Conservation (phyloP, 2,329 filamentous ascomycete species). For the Dichotomopilus funicola region DNA sequence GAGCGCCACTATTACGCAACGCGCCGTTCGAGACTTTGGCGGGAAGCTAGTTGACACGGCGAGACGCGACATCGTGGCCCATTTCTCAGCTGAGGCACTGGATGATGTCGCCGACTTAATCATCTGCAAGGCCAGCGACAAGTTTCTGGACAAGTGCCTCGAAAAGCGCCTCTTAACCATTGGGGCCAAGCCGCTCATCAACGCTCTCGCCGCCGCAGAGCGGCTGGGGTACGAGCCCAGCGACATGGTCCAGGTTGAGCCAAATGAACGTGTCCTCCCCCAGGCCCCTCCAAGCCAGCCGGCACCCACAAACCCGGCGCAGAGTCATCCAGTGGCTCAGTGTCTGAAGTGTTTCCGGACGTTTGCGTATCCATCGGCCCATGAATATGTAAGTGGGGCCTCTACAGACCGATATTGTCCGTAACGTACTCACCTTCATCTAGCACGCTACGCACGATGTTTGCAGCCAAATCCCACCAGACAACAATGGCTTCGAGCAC, state of each 20-base stretch:
- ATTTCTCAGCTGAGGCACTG: conserved; percentile 36
- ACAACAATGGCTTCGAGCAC: conserved; percentile 18
- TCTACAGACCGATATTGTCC: neutral
- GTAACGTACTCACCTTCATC: neutral
- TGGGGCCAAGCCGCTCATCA: conserved; percentile 47
- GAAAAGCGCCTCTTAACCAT: conserved; percentile 47
- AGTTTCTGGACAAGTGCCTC: conserved; percentile 48
- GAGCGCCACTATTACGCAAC: conserved; percentile 30
- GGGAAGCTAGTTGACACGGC: conserved; percentile 35
- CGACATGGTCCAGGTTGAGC: conserved; percentile 42
- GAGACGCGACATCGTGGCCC: conserved; percentile 36
- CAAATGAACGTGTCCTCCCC: conserved; percentile 34
- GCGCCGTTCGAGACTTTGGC: conserved; percentile 42
- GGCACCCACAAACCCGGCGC: neutral
- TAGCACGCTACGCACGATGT: conserved; percentile 20
- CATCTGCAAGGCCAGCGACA: conserved; percentile 40
- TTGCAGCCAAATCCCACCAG: conserved; percentile 20
- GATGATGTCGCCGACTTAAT: conserved; percentile 41
- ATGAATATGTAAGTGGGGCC: conserved; percentile 19
- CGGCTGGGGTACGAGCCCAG: conserved; percentile 49
- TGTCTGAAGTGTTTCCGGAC: conserved; percentile 25
- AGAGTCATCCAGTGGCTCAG: conserved; percentile 9
- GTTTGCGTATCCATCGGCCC: conserved; percentile 15
- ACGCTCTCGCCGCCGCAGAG: conserved; percentile 50
- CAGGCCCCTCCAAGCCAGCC: conserved; percentile 5